Evolutionary conservation across 805 yeast genomes (phyloP), one percentile per base, ranked within the genome.

Genomic region (Kurtzmaniella cleridarum): DNA sequence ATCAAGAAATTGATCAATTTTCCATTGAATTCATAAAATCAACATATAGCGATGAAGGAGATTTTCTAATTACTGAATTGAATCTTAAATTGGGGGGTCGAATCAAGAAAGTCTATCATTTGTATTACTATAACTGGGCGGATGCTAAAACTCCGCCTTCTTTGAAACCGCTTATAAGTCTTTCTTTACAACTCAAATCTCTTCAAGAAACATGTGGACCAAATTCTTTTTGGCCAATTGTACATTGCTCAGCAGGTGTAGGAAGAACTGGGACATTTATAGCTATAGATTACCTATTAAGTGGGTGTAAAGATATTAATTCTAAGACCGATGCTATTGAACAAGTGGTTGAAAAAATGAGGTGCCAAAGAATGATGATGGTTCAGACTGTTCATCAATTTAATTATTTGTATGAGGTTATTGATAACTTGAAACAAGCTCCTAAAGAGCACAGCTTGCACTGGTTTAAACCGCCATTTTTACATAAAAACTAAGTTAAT

Each of bases 171-270:
- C 47, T 73, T 40, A 14, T 50, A 9, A 17, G 55, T 39, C 33
- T 55, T 39, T 54, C 60, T 18, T 13, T 31, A 24, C 34, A 31
- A 43, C 24, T 20, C 24, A 39, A 41, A 26, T 41, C 29, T 31
- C 3, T 49, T 3, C 40, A 41, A 29, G 33, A 29, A 17, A 11
- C 3, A 11, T 18, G 27, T 5, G 11, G 12, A 16, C 29, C 33
- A 11, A 36, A 29, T 14, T 27, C 36, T 4, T 48, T 51, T 1
- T 36, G 46, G 3, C 69, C 68, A 12, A 54, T 57, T 12, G 45
- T 60, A 11, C 75, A 71, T 45, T 71, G 76, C 39, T 69, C 75
- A 5, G 76, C 76, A 5, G 76, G 76, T 0, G 75, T 70, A 1
- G 76, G 76, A 3, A 50, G 76, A 43, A 65, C 74, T 1, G 71